Evolutionary conservation across 106 monocot genomes (phyloP).

Genomic region (Dendrobium officinale): DNA sequence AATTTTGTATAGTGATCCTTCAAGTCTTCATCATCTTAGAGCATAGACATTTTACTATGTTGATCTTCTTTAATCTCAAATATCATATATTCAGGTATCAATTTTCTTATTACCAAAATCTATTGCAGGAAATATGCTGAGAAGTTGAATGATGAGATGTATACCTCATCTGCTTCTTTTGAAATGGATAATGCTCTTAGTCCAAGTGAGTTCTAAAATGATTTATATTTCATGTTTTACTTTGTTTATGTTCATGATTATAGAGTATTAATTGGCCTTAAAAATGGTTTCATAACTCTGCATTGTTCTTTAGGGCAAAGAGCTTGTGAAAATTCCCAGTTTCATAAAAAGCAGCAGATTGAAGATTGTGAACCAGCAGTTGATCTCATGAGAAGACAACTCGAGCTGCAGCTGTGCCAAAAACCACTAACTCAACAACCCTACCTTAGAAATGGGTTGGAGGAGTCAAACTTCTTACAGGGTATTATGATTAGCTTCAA

Average conservation of each 20-base stretch:
- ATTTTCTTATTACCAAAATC: too few species aligned
- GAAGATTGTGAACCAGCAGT: not conserved
- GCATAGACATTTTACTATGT: too few species aligned
- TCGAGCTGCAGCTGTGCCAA: not conserved
- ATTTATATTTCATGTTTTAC: not conserved
- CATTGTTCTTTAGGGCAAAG: not conserved
- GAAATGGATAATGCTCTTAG: not conserved
- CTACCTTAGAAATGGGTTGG: not conserved
- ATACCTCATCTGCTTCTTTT: not conserved
- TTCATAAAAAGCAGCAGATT: not conserved
- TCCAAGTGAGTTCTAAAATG: conserved; percentile 3
- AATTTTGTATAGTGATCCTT: too few species aligned
- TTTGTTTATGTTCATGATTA: not conserved
- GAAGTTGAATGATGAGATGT: not conserved
- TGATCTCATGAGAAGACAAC: not conserved
- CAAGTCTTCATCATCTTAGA: too few species aligned
- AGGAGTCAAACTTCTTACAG: not conserved
- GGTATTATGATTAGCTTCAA: not conserved
- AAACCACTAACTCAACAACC: not conserved
- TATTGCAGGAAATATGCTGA: conserved; percentile 9
- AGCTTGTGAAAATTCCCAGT: not conserved
- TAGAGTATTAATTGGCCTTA: not conserved
- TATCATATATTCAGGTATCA: too few species aligned
- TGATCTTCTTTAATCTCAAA: too few species aligned
- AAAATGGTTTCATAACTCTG: not conserved